Evolutionary conservation across 2,329 filamentous ascomycete genomes (phyloP).

Genomic region (Xylariaceae sp.): DNA sequence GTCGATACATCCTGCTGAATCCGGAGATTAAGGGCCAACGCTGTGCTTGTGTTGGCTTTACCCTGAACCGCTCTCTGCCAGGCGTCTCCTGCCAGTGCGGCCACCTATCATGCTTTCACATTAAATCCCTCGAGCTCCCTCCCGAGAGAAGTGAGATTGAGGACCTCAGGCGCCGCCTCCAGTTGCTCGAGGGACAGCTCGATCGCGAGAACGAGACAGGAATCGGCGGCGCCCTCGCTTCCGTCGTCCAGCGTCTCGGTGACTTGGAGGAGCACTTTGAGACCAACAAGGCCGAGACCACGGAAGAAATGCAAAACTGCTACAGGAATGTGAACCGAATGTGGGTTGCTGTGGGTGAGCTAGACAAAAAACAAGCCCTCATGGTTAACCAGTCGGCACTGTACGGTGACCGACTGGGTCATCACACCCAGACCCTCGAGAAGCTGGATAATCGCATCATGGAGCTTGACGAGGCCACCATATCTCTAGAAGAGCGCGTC

Average conservation of each 20-base stretch:
- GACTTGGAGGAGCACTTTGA: slow-evolving; percentile 53
- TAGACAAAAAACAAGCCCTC: slow-evolving; percentile 37
- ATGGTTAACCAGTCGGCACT: slow-evolving; percentile 36
- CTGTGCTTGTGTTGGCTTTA: slow-evolving; percentile 56
- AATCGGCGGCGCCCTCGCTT: slow-evolving; percentile 29
- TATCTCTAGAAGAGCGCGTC: slow-evolving; percentile 52
- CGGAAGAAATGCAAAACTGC: slow-evolving; percentile 49
- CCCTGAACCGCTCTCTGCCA: slow-evolving; percentile 49
- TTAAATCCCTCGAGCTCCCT: slow-evolving; percentile 43
- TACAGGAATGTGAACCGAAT: slow-evolving; percentile 52
- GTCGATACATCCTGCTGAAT: slow-evolving; percentile 55
- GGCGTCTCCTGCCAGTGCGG: slow-evolving; percentile 56
- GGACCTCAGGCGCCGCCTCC: slow-evolving; percentile 43
- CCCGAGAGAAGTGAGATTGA: slow-evolving; percentile 46
- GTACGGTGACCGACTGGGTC: slow-evolving; percentile 39
- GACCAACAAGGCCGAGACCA: slow-evolving; percentile 47
- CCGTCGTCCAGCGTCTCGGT: slow-evolving; percentile 42
- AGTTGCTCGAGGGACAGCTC: slow-evolving; percentile 42
- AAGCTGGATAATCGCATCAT: slow-evolving; percentile 46
- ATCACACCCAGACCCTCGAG: slow-evolving; percentile 40
- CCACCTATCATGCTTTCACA: slow-evolving; percentile 57
- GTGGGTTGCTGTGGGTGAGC: slow-evolving; percentile 48
- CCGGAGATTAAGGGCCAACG: slow-evolving; percentile 55
- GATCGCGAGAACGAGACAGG: slow-evolving; percentile 35
- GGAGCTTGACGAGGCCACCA: slow-evolving; percentile 47